Base-by-base conservation (phyloP, 2,329 filamentous ascomycete species). In the Cryphonectria japonica region DNA sequence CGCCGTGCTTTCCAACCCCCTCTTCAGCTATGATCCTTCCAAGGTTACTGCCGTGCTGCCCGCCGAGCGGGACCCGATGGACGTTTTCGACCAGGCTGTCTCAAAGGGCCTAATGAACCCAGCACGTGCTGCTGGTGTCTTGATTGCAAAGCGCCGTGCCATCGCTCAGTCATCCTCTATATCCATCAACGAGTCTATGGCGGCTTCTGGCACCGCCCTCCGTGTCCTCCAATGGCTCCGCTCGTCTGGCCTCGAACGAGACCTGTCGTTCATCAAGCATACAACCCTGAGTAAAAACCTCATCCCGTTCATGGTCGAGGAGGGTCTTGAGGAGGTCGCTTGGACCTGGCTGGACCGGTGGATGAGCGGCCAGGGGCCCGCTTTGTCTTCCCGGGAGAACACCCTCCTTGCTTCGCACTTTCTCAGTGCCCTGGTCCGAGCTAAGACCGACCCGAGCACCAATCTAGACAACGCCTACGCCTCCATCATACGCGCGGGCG, bases 71-170 rank as follows among this genome's bases (percentile, higher is more conserved):
- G 83, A 86, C 60, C 86, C 85, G 3, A 85, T 87, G 80, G 82
- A 85, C 54, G 82, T 89, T 3, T 90, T 90, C 71, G 84, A 88
- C 73, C 82, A 83, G 70, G 88, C 87, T 26, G 86, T 87, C 1
- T 82, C 85, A 16, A 83, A 82, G 75, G 87, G 87, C 52, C 81
- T 89, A 74, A 88, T 90, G 87, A 89, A 83, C 4, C 76, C 83
- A 1, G 80, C 81, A 54, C 83, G 85, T 0, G 88, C 88, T 0
- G 83, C 83, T 1, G 88, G 88, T 16, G 88, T 87, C 71, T 80
- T 90, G 67, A 78, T 83, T 41, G 82, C 84, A 22, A 84, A 88
- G 74, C 78, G 79, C 43, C 80, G 82, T 54, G 81, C 84, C 29
- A 79, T 86, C 39, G 68, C 76, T 2, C 76, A 78, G 66, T 75